Percentiles rank a stretch among this genome's conserved stretches.
Evolutionary conservation across 768 basidiomycete genomes (phyloP).

Genomic region (Pleurotus ostreatus): DNA sequence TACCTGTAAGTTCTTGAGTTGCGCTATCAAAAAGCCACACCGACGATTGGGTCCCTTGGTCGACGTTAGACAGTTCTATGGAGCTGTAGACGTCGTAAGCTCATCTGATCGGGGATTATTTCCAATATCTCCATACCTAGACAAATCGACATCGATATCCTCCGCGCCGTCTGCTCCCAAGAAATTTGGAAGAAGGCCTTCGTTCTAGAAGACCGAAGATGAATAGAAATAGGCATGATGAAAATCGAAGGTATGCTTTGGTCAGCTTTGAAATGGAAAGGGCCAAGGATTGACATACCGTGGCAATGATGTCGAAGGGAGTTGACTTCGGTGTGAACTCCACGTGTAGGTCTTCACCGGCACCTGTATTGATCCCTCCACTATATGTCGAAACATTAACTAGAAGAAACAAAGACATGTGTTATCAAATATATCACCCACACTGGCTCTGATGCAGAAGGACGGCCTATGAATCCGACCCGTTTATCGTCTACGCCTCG

Average conservation of each 20-base stretch:
- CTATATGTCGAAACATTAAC: constrained; percentile 14
- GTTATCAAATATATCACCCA: constrained; percentile 8
- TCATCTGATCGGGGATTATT: not conserved
- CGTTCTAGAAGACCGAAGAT: constrained; percentile 17
- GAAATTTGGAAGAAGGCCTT: constrained; percentile 23
- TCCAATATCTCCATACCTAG: not conserved
- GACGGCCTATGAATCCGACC: constrained; percentile 31
- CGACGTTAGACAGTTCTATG: constrained; percentile 19
- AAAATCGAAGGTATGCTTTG: too few species aligned
- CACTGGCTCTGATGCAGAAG: constrained; percentile 23
- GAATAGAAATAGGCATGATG: not conserved
- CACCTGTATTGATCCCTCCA: constrained; percentile 27
- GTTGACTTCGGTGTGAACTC: constrained; percentile 21
- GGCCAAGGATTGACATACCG: constrained; percentile 23
- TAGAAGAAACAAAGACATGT: too few species aligned
- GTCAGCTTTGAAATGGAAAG: not conserved
- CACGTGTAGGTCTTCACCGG: constrained; percentile 28
- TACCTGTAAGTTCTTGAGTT: constrained; percentile 38
- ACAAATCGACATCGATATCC: constrained; percentile 1
- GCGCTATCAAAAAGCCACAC: constrained; percentile 39
- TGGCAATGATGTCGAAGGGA: constrained; percentile 30
- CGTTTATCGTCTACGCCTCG: constrained; percentile 23
- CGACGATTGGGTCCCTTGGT: constrained; percentile 31
- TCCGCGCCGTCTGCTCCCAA: not conserved
- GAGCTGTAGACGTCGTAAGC: constrained; percentile 20